A percentile compares a stretch with the other conserved stretches of the same genome.
Evolutionary conservation across 768 basidiomycete genomes (phyloP).

Genomic region (Suillus fuscotomentosus): DNA sequence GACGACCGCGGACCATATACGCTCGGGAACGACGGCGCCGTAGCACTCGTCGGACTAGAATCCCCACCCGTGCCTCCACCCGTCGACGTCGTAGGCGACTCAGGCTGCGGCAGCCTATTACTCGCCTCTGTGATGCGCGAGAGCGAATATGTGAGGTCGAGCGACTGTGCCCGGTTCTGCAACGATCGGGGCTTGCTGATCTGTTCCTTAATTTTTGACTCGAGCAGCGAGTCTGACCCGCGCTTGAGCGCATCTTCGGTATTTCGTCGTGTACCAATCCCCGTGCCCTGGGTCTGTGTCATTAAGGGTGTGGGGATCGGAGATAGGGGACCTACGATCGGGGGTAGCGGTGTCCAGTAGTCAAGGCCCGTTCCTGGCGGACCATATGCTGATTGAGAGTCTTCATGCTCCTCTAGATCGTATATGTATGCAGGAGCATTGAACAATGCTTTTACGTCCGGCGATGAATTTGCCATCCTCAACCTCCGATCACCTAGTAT

Average conservation of each 20-base stretch:
- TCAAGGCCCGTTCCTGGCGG: slow-evolving; percentile 51
- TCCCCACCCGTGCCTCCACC: slow-evolving; percentile 70
- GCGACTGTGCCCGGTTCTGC: slow-evolving; percentile 84
- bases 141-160: slow-evolving; percentile 83
- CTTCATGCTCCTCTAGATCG: slow-evolving; percentile 72
- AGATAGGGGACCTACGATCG: slow-evolving; percentile 54
- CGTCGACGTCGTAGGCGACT: slow-evolving; percentile 78
- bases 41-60: slow-evolving; percentile 76
- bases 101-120: slow-evolving; percentile 62
- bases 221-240: slow-evolving; percentile 80
- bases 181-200: slow-evolving; percentile 74
- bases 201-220: slow-evolving; percentile 82
- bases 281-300: slow-evolving; percentile 52
- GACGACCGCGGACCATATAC: slow-evolving; percentile 71
- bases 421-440: slow-evolving; percentile 84
- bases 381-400: slow-evolving; percentile 57
- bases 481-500: slow-evolving; percentile 72
- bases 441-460: slow-evolving; percentile 94
- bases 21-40: slow-evolving; percentile 81
- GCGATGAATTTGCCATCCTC: slow-evolving; percentile 84
- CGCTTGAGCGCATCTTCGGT: slow-evolving; percentile 77
- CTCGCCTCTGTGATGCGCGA: slow-evolving; percentile 75
- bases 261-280: slow-evolving; percentile 65
- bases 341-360: slow-evolving; percentile 76
- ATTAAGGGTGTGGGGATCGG: slow-evolving; percentile 7